These are phyloP conservation scores for Coelastrella sp. DNA, from an alignment of 139 green algal genomes.

Conservation along the genomic window DNA sequence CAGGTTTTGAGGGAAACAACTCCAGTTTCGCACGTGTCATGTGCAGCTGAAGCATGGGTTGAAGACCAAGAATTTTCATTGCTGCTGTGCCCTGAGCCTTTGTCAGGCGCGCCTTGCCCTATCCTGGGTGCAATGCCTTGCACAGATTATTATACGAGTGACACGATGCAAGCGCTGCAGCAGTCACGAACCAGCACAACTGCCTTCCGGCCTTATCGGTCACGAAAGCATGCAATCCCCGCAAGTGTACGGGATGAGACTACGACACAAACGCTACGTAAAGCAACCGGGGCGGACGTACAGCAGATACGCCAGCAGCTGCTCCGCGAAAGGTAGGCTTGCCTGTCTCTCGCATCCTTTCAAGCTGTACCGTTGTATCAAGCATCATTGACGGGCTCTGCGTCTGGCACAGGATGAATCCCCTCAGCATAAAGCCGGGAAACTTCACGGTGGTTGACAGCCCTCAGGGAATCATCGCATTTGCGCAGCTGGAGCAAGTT, in stretches of 20 bases:
- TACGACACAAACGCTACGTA: background rate
- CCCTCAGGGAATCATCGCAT: background rate
- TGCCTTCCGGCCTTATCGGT: background rate
- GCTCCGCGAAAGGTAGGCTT: constrained; percentile 1
- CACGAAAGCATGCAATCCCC: background rate
- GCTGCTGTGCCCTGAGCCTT: too few species aligned
- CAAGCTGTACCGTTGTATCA: too few species aligned
- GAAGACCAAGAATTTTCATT: too few species aligned
- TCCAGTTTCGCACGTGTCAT: too few species aligned
- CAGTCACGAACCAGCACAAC: background rate
- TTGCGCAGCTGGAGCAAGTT: constrained; percentile 22
- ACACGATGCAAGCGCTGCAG: background rate
- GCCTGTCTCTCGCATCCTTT: too few species aligned
- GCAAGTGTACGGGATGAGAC: background rate
- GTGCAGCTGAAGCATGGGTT: too few species aligned
- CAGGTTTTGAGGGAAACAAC: too few species aligned
- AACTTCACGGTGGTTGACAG: constrained; percentile 26
- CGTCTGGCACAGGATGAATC: constrained; percentile 25
- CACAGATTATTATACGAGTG: background rate
- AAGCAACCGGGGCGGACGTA: constrained; percentile 3
- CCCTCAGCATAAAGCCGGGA: background rate
- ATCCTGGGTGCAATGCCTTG: too few species aligned
- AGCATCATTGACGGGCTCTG: background rate
- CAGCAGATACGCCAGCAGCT: background rate
- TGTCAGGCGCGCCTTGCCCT: too few species aligned